Percentiles rank a stretch among this genome's conserved stretches.
These are phyloP conservation scores for Carex sylvatica DNA, from an alignment of 202 grass and related monocot genomes.

Conservation along the genomic window DNA sequence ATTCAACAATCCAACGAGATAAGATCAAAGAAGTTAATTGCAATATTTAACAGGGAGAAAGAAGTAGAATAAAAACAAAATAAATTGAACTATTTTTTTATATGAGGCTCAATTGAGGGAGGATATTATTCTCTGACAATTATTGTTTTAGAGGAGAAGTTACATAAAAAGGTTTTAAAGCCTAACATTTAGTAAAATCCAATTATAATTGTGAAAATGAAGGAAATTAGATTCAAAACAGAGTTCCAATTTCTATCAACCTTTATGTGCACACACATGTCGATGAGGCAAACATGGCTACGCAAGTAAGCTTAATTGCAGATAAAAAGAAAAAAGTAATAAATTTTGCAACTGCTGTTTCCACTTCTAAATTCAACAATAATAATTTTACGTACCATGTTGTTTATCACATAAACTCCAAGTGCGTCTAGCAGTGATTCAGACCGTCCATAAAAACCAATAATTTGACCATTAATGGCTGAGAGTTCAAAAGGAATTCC, in stretches of 20 bases:
- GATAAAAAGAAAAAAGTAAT: not conserved
- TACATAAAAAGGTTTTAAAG: not conserved
- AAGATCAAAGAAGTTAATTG: not conserved
- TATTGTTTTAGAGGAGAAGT: not conserved
- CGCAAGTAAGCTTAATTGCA: not conserved
- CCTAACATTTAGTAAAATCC: not conserved
- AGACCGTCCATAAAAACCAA: constrained; percentile 49
- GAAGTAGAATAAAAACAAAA: not conserved
- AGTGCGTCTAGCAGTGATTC: constrained; percentile 31
- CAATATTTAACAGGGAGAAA: not conserved
- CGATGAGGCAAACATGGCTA: not conserved
- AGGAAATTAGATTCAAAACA: not conserved
- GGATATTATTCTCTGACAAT: not conserved
- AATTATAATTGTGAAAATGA: not conserved
- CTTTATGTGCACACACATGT: too few species aligned
- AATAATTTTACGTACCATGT: not conserved
- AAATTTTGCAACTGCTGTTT: not conserved
- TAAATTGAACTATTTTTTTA: not conserved
- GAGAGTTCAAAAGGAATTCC: constrained; percentile 44
- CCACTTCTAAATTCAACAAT: not conserved
- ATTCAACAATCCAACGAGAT: not conserved
- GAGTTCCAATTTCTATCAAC: too few species aligned
- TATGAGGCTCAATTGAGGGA: not conserved
- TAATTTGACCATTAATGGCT: constrained; percentile 22
- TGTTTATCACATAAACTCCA: constrained; percentile 34